Evolutionary conservation across 345 rosid genomes (phyloP), one percentile per base, ranked within the genome.

Genomic region (Litchi chinensis): DNA sequence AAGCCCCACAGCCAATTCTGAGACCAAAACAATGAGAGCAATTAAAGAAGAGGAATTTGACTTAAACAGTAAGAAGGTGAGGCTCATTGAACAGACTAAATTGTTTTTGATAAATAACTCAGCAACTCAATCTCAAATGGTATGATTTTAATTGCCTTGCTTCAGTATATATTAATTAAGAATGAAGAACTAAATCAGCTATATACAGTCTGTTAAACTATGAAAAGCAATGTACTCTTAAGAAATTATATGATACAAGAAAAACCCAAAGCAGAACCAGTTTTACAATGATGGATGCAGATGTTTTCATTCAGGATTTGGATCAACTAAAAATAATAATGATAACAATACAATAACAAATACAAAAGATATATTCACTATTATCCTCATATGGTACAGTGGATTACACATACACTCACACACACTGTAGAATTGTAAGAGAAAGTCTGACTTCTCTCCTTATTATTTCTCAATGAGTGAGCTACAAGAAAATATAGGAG

Each of bases 1-100:
- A 83, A 50, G 77, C 88, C 73, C 93, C 92, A 1, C 90, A 73
- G 57, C 75, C 77, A 68, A 95, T 88, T 74, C 97, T 95, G 86
- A 79, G 60, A 68, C 54, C 26, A 77, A 74, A 80, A 80, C 18
- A 75, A 52, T 64, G 10, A 62, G 73, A n/a, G 10, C 24, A 75
- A 43, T 52, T 12, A 54, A 66, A 74, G 39, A 37, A 10, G 2
- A 15, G 8, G 43, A 79, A 54, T 43, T 19, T 3, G 8, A 68
- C 50, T 28, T 44, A 67, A 68, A 57, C 37, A 40, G 5, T 11
- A 59, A 12, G 28, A 44, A 28, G 5, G 37, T 18, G 65, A 43
- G 37, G 11, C 44, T 24, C 15, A 71, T 28, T 5, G 1, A 44
- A 44, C 10, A 44, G 50, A 13, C 62, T 10, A 28, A 52, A 52